Conservation (phyloP, 2,329 filamentous ascomycete genomes). For the Aspergillus clavatus region DNA sequence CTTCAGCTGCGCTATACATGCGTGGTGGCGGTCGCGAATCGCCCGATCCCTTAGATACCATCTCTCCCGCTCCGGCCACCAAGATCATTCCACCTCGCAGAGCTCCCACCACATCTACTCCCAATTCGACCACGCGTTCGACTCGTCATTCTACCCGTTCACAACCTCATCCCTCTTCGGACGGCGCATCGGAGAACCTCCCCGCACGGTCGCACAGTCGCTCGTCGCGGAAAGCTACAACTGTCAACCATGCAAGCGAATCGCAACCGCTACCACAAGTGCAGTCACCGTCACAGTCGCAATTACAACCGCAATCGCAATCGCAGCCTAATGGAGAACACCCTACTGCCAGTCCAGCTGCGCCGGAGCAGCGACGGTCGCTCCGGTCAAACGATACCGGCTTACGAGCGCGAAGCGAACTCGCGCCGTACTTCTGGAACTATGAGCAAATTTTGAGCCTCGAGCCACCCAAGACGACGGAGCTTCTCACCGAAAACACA, state of each 20-base stretch:
- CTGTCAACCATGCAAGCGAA: neutral
- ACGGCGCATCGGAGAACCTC: neutral
- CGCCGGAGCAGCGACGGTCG: conserved; percentile 59
- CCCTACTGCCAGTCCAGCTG: neutral
- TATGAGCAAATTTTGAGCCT: conserved; percentile 93
- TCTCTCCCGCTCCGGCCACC: conserved; percentile 16
- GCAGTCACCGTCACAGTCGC: no score
- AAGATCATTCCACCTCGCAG: neutral
- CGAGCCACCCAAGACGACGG: conserved; percentile 68
- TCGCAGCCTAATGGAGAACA: conserved; percentile 4
- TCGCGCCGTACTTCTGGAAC: conserved; percentile 85
- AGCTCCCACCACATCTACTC: conserved; percentile 11
- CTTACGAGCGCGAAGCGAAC: conserved; percentile 81
- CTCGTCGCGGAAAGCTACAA: neutral
- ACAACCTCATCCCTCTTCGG: conserved; percentile 3
- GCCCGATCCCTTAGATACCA: conserved; percentile 25
- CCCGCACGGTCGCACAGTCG: conserved; percentile 5
- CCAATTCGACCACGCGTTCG: neutral
- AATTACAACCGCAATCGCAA: conserved; percentile 2
- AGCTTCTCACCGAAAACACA: conserved; percentile 67
- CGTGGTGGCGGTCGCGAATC: conserved; percentile 21
- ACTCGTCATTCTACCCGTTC: conserved; percentile 12
- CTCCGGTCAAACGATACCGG: conserved; percentile 79
- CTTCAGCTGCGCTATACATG: conserved; percentile 16
- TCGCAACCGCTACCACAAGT: conserved; percentile 1